Conservation (phyloP, 331 rosid species). For the Phaseolus coccineus region DNA sequence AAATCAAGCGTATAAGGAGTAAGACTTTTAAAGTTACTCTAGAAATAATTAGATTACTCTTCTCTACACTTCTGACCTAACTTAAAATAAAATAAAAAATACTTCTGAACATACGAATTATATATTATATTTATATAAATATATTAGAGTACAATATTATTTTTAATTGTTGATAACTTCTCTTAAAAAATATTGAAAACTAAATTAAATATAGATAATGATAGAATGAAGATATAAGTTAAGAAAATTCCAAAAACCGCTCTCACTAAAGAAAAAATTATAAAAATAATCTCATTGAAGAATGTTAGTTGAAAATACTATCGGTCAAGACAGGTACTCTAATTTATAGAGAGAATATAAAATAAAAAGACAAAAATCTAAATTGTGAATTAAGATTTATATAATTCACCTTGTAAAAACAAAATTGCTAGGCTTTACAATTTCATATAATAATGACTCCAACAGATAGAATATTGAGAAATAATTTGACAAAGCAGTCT, state of each 20-base stretch:
- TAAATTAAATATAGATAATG: background rate
- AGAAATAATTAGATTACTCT: too few species aligned
- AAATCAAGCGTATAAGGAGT: too few species aligned
- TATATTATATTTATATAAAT: background rate
- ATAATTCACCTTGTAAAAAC: background rate
- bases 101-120: background rate
- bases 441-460: background rate
- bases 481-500: background rate
- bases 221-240: background rate
- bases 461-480: background rate
- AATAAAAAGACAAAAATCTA: too few species aligned
- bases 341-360: background rate
- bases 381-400: background rate
- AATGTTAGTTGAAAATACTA: too few species aligned
- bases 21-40: too few species aligned
- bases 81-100: slow-evolving; percentile 7
- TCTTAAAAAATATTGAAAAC: background rate
- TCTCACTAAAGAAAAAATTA: too few species aligned
- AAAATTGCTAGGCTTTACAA: background rate
- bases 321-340: background rate
- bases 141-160: too few species aligned
- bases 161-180: background rate
- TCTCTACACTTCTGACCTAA: background rate
- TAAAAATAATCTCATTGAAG: too few species aligned
- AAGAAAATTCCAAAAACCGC: background rate